A percentile compares a stretch with the other conserved stretches of the same genome.
Evolutionary conservation across 345 rosid genomes (phyloP).

Genomic region (Theobroma cacao): DNA sequence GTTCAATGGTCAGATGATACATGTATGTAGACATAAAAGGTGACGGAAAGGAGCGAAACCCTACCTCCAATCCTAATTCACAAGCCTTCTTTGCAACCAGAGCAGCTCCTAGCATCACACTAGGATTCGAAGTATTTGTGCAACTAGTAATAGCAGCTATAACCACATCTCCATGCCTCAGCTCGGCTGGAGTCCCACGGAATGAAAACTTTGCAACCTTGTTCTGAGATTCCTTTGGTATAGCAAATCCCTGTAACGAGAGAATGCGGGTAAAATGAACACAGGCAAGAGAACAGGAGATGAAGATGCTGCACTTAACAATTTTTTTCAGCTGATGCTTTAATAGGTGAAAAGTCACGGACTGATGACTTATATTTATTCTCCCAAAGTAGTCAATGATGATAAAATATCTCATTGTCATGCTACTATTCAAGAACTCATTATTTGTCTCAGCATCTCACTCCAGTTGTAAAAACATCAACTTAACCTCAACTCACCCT

Average conservation of each 20-base stretch:
- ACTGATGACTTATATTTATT: not conserved
- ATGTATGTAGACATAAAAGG: not conserved
- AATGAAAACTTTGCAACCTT: slow-evolving; percentile 69
- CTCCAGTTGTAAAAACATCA: not conserved
- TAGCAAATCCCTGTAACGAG: slow-evolving; percentile 70
- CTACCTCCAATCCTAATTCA: slow-evolving; percentile 80
- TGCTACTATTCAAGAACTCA: not conserved
- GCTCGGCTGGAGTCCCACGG: slow-evolving; percentile 61
- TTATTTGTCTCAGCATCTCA: not conserved
- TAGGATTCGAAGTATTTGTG: slow-evolving; percentile 95
- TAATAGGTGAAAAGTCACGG: not conserved
- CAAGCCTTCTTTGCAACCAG: slow-evolving; percentile 94
- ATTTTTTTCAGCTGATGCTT: not conserved
- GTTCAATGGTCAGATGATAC: not conserved
- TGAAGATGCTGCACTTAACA: not conserved
- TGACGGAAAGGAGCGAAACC: slow-evolving; percentile 24
- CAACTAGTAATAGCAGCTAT: slow-evolving; percentile 98
- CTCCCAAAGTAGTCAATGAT: too few relatives aligned
- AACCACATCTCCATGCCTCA: slow-evolving; percentile 86
- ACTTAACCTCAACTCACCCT: not conserved
- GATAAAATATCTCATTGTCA: not conserved
- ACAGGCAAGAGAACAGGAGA: not conserved
- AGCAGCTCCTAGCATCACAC: slow-evolving; percentile 97
- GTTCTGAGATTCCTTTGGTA: slow-evolving; percentile 72
- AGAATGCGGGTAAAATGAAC: not conserved